Base-by-base conservation (phyloP, 164 flowering plant species). In the Umbilicus rupestris region DNA sequence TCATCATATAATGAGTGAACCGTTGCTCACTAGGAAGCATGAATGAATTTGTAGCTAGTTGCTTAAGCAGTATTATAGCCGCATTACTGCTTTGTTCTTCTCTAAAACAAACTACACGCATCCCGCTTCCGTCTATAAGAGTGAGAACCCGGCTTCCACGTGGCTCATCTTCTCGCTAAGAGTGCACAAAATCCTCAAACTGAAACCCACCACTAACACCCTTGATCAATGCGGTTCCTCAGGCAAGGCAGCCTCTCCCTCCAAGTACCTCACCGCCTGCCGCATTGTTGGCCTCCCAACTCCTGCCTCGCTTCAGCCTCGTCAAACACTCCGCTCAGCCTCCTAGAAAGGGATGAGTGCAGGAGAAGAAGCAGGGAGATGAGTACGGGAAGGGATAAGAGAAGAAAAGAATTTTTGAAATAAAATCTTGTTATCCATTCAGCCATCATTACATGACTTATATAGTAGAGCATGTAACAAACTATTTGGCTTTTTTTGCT, bases 221-320 rank as follows among this genome's bases (percentile, higher is more conserved):
- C n/a, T 66, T 66, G 45, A 31, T 64, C 47, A 58, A 67, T 28
- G 71, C 79, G 81, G 19, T 24, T 11, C 76, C 42, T 72, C 80
- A 3, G 85, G 87, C 73, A 81, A 42, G 3, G 63, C 30, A 26
- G 52, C 72, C 58, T 86, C 88, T n/a, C 88, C 83, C 31, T 83
- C 86, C 74, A 86, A 73, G 70, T 69, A 83, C 69, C 83, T 73
- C 60, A 84, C 82, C 19, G 79, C 85, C 70, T 79, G 84, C 78
- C 87, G 80, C 80, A 83, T 83, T 2, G 77, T 74, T 0, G 91
- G 91, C 33, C 91, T 68, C 19, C 33, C 66, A 20, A 42, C 66
- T 0, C 81, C 76, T 1, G 63, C 55, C 26, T 72, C 70, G 52
- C 76, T 71, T 1, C 87, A 84, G 64, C 88, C n/a, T n/a, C n/a